Conservation (phyloP, 2,329 filamentous ascomycete species). For the Zymoseptoria pseudotritici region DNA sequence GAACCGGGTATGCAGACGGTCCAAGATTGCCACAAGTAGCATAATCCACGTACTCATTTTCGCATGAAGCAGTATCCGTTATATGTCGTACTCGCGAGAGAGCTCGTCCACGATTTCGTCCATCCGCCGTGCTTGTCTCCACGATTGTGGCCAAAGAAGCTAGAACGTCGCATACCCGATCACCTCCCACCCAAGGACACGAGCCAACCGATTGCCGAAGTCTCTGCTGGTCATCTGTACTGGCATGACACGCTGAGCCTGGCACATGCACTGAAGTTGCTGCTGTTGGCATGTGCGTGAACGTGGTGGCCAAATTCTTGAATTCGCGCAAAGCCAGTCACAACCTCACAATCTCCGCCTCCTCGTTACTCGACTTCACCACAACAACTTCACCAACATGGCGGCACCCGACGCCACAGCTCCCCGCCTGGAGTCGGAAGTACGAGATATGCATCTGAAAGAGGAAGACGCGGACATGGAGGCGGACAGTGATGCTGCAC, state of each 20-base stretch:
- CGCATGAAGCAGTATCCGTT: not conserved
- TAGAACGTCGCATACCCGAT: not conserved
- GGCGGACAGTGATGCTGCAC: constrained; percentile 23
- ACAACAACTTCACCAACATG: constrained; percentile 28
- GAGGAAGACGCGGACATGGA: constrained; percentile 29
- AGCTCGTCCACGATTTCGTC: not conserved
- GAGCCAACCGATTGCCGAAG: not conserved
- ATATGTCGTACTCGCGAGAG: not conserved
- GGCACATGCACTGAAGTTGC: not conserved
- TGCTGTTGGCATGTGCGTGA: constrained; percentile 14
- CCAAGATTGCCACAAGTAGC: not conserved
- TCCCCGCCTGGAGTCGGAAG: constrained; percentile 36
- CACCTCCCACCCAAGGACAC: not conserved
- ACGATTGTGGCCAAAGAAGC: too few relatives aligned
- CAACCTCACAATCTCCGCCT: constrained; percentile 8
- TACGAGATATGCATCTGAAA: constrained; percentile 41
- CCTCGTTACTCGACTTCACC: constrained; percentile 23
- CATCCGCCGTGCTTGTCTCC: not conserved
- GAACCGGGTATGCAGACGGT: constrained; percentile 5
- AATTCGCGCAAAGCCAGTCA: constrained; percentile 5
- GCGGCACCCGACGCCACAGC: constrained; percentile 32
- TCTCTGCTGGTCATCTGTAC: not conserved
- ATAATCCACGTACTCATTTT: constrained; percentile 4
- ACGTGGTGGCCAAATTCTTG: not conserved
- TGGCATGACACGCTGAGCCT: constrained; percentile 4